A percentile compares a stretch with the other conserved stretches of the same genome.
phyloP scores from a whole-genome alignment of 2,329 filamentous ascomycete species.

The Claviceps africana region DNA sequence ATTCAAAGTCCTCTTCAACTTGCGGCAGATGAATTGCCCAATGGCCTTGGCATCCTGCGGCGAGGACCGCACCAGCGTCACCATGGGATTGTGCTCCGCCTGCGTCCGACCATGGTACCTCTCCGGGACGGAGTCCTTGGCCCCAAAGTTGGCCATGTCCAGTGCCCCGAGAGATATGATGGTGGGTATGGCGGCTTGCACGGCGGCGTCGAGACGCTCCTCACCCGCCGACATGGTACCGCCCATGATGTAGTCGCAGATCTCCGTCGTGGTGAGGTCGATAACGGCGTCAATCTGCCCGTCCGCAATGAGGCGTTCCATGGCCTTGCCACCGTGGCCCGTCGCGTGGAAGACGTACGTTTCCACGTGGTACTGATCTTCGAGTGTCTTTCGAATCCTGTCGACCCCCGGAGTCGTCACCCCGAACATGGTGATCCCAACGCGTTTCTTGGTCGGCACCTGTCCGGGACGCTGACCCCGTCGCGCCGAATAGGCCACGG shows the following conservation, averaged over 20 bases:
- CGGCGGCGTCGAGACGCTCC: constrained; percentile 41
- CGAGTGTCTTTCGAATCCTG: constrained; percentile 35
- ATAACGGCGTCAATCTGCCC: constrained; percentile 49
- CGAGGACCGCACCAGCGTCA: constrained; percentile 53
- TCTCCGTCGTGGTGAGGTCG: constrained; percentile 59
- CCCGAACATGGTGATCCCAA: constrained; percentile 62
- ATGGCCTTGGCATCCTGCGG: constrained; percentile 40
- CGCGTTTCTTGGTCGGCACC: constrained; percentile 24
- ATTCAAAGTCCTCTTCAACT: constrained; percentile 29
- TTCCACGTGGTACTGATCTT: constrained; percentile 33
- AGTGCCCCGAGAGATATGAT: constrained; percentile 36
- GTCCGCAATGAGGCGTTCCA: constrained; percentile 50
- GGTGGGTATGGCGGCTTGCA: constrained; percentile 40
- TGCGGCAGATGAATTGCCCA: constrained; percentile 40
- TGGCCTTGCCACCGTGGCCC: constrained; percentile 51
- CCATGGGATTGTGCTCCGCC: constrained; percentile 51
- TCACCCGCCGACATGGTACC: constrained; percentile 48
- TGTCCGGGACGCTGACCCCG: background rate
- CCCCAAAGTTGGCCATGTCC: constrained; percentile 53
- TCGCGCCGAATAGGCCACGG: constrained; percentile 24
- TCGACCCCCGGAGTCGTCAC: constrained; percentile 56
- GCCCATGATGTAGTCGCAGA: constrained; percentile 48
- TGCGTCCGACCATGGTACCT: constrained; percentile 35
- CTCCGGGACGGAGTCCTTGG: constrained; percentile 38
- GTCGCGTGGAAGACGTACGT: constrained; percentile 57